Evolutionary conservation across 2,329 filamentous ascomycete genomes (phyloP).

Genomic region (Exophiala aquamarina): DNA sequence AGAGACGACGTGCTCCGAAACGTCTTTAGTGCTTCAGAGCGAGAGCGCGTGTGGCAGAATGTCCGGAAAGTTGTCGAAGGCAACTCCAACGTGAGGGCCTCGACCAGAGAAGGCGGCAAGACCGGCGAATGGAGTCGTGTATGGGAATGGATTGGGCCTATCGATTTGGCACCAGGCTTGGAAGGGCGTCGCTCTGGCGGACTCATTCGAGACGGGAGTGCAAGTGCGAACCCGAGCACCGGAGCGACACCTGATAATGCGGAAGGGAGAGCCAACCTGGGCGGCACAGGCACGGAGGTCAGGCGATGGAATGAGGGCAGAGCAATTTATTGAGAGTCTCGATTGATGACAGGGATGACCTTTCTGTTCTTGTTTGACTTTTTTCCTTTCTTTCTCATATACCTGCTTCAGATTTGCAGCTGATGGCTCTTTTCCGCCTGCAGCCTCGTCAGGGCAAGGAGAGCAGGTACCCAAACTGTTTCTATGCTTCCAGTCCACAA

Average conservation of each 20-base stretch:
- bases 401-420: no score
- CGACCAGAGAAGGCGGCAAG: slow-evolving; percentile 61
- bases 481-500: no score
- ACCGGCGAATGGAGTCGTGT: slow-evolving; percentile 58
- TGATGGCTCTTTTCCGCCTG: no score
- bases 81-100: slow-evolving; percentile 87
- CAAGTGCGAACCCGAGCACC: slow-evolving; percentile 5
- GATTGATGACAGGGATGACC: no score
- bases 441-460: no score
- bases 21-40: slow-evolving; percentile 72
- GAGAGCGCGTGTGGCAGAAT: slow-evolving; percentile 79
- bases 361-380: no score
- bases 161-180: slow-evolving; percentile 42
- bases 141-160: slow-evolving; percentile 68
- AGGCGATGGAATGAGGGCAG: slow-evolving; percentile 43
- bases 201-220: slow-evolving; percentile 19
- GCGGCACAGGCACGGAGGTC: slow-evolving; percentile 25
- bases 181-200: slow-evolving; percentile 31
- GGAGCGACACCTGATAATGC: slow-evolving; percentile 22
- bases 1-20: slow-evolving; percentile 85
- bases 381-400: no score
- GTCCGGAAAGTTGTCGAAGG: slow-evolving; percentile 84
- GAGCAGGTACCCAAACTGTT: no score
- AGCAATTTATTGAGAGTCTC: slow-evolving; percentile 38
- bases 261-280: slow-evolving; percentile 30